Percentiles rank a stretch among this genome's conserved stretches.
phyloP scores from a whole-genome alignment of 441 rosid species.

The Capsella rubella region DNA sequence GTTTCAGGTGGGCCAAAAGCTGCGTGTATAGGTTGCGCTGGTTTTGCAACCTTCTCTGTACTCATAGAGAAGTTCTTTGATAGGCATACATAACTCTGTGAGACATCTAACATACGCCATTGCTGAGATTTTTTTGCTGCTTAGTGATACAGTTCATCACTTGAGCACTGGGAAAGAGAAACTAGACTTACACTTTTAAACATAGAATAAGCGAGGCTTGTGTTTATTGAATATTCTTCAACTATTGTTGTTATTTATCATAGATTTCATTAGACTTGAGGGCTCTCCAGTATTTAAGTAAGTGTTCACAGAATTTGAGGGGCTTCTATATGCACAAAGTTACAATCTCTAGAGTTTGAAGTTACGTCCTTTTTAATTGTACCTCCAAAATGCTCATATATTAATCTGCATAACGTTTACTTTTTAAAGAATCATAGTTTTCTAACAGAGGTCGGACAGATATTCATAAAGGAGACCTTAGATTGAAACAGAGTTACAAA shows the following conservation, averaged over 20 bases:
- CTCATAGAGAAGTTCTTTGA: slow-evolving; percentile 92
- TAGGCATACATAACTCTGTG: slow-evolving; percentile 56
- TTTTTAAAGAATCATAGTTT: neutral
- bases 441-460: neutral
- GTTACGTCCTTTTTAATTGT: neutral
- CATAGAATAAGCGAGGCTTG: slow-evolving; percentile 29
- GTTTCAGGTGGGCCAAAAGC: slow-evolving; percentile 86
- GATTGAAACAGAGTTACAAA: slow-evolving; percentile 16
- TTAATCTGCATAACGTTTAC: neutral
- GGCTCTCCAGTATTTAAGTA: neutral
- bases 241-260: slow-evolving; percentile 32
- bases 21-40: slow-evolving; percentile 91
- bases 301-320: neutral
- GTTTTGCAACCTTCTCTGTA: slow-evolving; percentile 93
- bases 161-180: slow-evolving; percentile 28
- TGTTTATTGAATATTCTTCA: slow-evolving; percentile 35
- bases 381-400: neutral
- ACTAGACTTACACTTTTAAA: slow-evolving; percentile 28
- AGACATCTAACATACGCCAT: slow-evolving; percentile 30
- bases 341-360: neutral
- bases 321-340: neutral
- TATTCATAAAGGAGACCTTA: neutral
- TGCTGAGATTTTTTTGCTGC: slow-evolving; percentile 21
- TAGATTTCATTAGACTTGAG: slow-evolving; percentile 12
- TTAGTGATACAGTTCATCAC: slow-evolving; percentile 15